These are phyloP conservation scores for Exophiala oligosperma DNA, from an alignment of 2,329 filamentous ascomycete species.

Conservation along the genomic window DNA sequence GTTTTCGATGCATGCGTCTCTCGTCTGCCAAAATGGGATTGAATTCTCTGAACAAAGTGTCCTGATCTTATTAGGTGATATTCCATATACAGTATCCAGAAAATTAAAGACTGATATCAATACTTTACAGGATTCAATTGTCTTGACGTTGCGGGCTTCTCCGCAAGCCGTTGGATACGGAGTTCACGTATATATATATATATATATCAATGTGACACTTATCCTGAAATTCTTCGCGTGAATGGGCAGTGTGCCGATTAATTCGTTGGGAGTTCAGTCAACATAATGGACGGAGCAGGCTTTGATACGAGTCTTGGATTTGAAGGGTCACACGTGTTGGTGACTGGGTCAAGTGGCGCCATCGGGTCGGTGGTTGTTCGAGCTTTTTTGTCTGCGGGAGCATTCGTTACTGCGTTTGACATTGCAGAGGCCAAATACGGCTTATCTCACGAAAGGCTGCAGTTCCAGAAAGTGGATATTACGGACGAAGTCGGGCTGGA, in stretches of 20 bases:
- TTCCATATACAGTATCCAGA: background rate
- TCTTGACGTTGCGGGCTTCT: background rate
- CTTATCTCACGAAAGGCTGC: constrained; percentile 23
- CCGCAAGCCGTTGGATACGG: background rate
- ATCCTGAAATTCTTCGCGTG: no score
- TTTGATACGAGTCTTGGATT: constrained; percentile 38
- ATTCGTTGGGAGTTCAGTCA: background rate
- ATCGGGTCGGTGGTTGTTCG: constrained; percentile 42
- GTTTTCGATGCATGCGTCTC: no score
- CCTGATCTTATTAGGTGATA: no score
- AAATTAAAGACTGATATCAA: background rate
- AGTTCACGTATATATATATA: no score
- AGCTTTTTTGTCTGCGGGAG: constrained; percentile 45
- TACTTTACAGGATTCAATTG: background rate
- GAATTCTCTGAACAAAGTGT: no score
- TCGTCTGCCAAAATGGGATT: no score
- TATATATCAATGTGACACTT: no score
- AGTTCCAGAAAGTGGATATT: constrained; percentile 35
- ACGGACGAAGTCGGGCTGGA: constrained; percentile 36
- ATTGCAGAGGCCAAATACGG: constrained; percentile 25
- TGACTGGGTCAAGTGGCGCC: constrained; percentile 44
- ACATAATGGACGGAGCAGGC: constrained; percentile 3
- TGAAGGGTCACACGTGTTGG: constrained; percentile 39
- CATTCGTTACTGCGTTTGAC: constrained; percentile 42
- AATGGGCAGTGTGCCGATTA: background rate